A percentile compares a stretch with the other conserved stretches of the same genome.
phyloP scores from a whole-genome alignment of 2,329 filamentous ascomycete species.

The Stagonosporopsis tanaceti region DNA sequence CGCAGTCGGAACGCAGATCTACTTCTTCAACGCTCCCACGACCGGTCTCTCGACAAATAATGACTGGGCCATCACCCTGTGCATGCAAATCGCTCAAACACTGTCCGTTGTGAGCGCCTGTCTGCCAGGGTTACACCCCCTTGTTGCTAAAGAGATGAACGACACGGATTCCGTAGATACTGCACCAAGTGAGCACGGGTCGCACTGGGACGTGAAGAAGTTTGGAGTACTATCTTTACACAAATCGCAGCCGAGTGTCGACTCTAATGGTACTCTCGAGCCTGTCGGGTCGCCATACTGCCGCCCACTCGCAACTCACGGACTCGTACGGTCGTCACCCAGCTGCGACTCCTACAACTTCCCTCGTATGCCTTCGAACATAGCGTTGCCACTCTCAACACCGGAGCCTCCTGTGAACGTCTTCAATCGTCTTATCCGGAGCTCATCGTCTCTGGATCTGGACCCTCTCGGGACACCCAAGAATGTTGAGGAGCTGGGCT shows the following conservation, averaged over 20 bases:
- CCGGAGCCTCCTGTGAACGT: constrained; percentile 29
- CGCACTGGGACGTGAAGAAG: constrained; percentile 2
- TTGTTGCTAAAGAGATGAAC: constrained; percentile 18
- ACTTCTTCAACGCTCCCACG: constrained; percentile 31
- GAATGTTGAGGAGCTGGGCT: constrained; percentile 29
- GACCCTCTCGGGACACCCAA: constrained; percentile 29
- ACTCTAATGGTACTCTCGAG: not conserved
- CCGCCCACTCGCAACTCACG: constrained; percentile 38
- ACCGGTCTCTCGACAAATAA: constrained; percentile 23
- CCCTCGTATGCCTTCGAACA: constrained; percentile 28
- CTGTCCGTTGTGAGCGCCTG: constrained; percentile 42
- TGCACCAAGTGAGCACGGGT: not conserved
- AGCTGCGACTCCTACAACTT: constrained; percentile 31
- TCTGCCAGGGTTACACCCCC: constrained; percentile 30
- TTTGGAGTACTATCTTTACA: constrained; percentile 9
- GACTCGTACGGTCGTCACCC: constrained; percentile 33
- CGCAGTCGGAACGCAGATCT: constrained; percentile 30
- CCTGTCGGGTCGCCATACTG: constrained; percentile 29
- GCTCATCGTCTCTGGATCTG: constrained; percentile 17
- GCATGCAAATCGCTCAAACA: constrained; percentile 40
- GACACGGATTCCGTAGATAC: not conserved
- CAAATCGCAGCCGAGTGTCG: not conserved
- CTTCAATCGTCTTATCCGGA: constrained; percentile 31
- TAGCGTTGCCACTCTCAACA: constrained; percentile 23
- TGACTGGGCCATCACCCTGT: constrained; percentile 33